A percentile compares a stretch with the other conserved stretches of the same genome.
Evolutionary conservation across 208 protist genomes (phyloP).

Genomic region (Crithidia mellificae): DNA sequence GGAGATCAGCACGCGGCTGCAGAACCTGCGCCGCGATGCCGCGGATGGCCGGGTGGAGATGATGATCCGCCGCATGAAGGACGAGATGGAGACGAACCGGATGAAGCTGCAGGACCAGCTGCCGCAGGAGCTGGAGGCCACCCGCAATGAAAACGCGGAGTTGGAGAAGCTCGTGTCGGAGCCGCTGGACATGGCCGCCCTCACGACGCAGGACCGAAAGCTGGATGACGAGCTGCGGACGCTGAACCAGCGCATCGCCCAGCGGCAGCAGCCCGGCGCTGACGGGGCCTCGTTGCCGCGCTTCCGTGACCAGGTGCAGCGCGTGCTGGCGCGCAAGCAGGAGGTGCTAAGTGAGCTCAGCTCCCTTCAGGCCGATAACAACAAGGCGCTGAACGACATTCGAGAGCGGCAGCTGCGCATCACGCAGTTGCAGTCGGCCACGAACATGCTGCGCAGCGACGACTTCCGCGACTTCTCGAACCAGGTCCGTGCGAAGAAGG

Average conservation of each 20-base stretch:
- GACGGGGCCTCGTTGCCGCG: slow-evolving; percentile 79
- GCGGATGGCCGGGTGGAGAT: slow-evolving; percentile 76
- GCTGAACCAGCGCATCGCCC: slow-evolving; percentile 60
- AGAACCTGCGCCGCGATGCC: slow-evolving; percentile 84
- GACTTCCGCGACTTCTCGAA: slow-evolving; percentile 86
- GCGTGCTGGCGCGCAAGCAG: slow-evolving; percentile 64
- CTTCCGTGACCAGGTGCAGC: slow-evolving; percentile 84
- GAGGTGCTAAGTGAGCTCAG: slow-evolving; percentile 72
- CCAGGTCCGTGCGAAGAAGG: slow-evolving; percentile 82
- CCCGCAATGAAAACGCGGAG: slow-evolving; percentile 73
- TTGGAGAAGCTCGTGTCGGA: slow-evolving; percentile 80
- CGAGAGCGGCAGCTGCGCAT: slow-evolving; percentile 78
- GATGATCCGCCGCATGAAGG: slow-evolving; percentile 84
- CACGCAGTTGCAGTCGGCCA: slow-evolving; percentile 71
- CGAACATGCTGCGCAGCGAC: slow-evolving; percentile 85
- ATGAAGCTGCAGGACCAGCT: slow-evolving; percentile 90
- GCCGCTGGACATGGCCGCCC: slow-evolving; percentile 76
- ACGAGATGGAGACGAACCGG: slow-evolving; percentile 86
- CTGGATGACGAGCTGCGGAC: slow-evolving; percentile 71
- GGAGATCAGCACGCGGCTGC: slow-evolving; percentile 80
- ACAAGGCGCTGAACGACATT: slow-evolving; percentile 64
- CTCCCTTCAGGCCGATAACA: slow-evolving; percentile 81
- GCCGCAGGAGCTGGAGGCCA: slow-evolving; percentile 78
- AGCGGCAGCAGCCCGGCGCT: slow-evolving; percentile 66
- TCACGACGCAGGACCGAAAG: slow-evolving; percentile 60